Evolutionary conservation across 108 stramenopile species (phyloP), one percentile per base, ranked within the genome.

Genomic region (Schizochytrium sp.): DNA sequence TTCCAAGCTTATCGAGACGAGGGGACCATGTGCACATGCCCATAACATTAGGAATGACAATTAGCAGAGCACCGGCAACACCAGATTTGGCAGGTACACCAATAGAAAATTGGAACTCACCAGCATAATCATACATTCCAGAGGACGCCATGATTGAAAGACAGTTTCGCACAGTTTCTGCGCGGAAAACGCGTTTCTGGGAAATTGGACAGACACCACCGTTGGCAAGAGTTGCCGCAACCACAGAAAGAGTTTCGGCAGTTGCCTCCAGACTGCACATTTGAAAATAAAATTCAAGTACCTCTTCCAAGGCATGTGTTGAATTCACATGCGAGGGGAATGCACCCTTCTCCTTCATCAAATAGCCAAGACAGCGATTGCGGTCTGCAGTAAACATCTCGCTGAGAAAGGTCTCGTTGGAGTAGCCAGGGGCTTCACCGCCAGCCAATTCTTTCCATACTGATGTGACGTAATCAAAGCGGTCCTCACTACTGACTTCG

Each of bases 51-150:
- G 93, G 93, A n/a, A 92, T 88, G 73, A 93, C 89, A 38, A 91
- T 56, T 55, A 92, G 72, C 10, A 93, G 49, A 15, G 69, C 72
- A 19, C 93, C 93, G 61, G 90, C 91, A 13, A 93, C 93, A n/a
- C 93, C 93, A 38, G 72, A 83, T 72, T 93, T 93, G 89, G 93
- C 90, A n/a, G 93, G 93, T 4, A 93, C 12, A 4, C 93, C 93
- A 46, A 93, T 89, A 59, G 91, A 44, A 44, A 91, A 89, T 15
- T 50, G 59, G 61, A 90, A 93, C 55, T 55, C 69, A 56, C 93
- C 93, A 28, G 91, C 88, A 83, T 55, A 60, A 72, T 93, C 90
- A 89, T 93, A 93, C 91, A 93, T 91, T 53, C 93, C 93, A 40
- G 90, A 89, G 17, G 72, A 76, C 57, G 90, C 72, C 56, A 89